phyloP scores from a whole-genome alignment of 495 filamentous ascomycete genomes.

The Trichodelitschia bisporula region DNA sequence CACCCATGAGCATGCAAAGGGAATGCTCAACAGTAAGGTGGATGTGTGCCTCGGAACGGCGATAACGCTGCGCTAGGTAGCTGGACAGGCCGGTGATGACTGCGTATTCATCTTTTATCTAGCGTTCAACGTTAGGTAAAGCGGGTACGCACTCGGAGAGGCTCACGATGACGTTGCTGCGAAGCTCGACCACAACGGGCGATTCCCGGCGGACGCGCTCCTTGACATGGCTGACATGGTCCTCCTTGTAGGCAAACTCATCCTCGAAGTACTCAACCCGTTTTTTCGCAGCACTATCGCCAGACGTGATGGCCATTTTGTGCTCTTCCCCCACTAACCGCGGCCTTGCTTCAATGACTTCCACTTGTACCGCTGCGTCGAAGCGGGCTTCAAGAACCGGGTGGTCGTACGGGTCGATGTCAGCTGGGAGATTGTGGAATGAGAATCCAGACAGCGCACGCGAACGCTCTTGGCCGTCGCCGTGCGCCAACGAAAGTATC shows the following conservation, averaged over 20 bases:
- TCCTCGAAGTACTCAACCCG: slow-evolving; percentile 30
- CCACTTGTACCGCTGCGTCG: no score
- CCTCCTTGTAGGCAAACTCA: slow-evolving; percentile 28
- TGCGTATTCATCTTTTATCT: slow-evolving; percentile 43
- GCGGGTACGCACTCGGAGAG: not conserved
- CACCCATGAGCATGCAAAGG: slow-evolving; percentile 50
- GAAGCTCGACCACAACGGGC: slow-evolving; percentile 53
- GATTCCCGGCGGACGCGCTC: slow-evolving; percentile 39
- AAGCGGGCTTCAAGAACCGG: no score
- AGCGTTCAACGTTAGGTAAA: slow-evolving; percentile 12
- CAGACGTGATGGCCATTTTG: no score
- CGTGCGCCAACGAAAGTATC: no score
- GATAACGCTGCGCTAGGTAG: slow-evolving; percentile 46
- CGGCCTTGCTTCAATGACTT: no score
- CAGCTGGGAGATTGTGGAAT: no score
- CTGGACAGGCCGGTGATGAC: slow-evolving; percentile 45
- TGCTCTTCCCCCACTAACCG: no score
- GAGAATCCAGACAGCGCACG: no score
- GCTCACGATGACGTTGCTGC: slow-evolving; percentile 62
- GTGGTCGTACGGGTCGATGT: no score
- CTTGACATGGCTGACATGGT: slow-evolving; percentile 20
- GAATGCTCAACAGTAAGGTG: slow-evolving; percentile 49
- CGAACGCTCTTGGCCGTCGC: no score
- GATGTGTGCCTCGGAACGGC: slow-evolving; percentile 42
- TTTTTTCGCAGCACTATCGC: no score